These are phyloP conservation scores for Baorangia bicolor DNA, from an alignment of 768 basidiomycete species.

Conservation along the genomic window DNA sequence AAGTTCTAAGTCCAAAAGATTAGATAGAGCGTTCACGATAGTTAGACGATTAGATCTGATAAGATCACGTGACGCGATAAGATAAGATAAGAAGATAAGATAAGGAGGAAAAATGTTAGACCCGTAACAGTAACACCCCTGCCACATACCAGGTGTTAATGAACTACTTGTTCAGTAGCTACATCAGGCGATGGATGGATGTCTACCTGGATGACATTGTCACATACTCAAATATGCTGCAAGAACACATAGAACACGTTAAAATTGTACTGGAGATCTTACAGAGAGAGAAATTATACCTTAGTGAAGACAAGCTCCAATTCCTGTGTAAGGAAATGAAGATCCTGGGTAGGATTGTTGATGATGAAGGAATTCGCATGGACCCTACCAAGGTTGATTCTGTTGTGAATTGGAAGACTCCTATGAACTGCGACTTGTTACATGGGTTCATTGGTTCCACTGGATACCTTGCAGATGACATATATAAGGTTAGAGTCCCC, in stretches of 20 bases:
- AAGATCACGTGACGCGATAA: too few species aligned
- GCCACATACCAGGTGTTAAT: slow-evolving; percentile 40
- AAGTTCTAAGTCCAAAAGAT: too few species aligned
- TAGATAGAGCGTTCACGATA: too few species aligned
- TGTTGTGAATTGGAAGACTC: slow-evolving; percentile 26
- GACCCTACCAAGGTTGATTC: slow-evolving; percentile 46
- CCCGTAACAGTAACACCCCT: too few species aligned
- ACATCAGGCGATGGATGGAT: background rate
- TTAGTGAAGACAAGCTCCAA: slow-evolving; percentile 35
- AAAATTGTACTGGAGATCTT: slow-evolving; percentile 36
- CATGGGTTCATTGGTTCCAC: slow-evolving; percentile 1
- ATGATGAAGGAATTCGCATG: slow-evolving; percentile 40
- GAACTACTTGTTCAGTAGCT: slow-evolving; percentile 1
- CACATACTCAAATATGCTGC: slow-evolving; percentile 11
- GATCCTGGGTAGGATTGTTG: slow-evolving; percentile 39
- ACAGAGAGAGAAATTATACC: slow-evolving; percentile 34
- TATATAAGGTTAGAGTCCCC: too few species aligned
- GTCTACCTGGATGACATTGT: too few species aligned
- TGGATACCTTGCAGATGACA: too few species aligned
- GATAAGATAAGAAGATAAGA: too few species aligned
- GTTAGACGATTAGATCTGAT: too few species aligned
- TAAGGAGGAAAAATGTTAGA: too few species aligned
- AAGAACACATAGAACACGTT: slow-evolving; percentile 34
- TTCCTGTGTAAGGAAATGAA: too few species aligned
- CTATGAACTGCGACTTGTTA: background rate